Conservation (phyloP, 371 early-diverging fungal genomes). For the Catenaria anguillulae region DNA sequence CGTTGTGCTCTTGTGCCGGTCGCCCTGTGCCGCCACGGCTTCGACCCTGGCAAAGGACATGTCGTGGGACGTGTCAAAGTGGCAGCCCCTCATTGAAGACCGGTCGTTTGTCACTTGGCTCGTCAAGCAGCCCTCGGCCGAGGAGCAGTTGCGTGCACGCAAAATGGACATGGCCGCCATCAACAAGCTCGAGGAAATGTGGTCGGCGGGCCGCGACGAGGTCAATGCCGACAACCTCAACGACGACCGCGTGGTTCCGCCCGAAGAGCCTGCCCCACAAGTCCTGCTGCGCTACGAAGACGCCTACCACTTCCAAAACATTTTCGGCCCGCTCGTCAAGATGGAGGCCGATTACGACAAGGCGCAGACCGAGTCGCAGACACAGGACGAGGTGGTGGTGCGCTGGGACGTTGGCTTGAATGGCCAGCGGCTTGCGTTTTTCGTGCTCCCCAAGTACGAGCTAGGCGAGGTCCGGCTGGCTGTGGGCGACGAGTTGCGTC, state of each 20-base stretch:
- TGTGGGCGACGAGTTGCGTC: slow-evolving; percentile 86
- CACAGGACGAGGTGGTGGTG: slow-evolving; percentile 86
- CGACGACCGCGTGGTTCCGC: slow-evolving; percentile 42
- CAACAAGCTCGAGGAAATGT: slow-evolving; percentile 73
- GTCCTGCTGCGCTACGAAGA: slow-evolving; percentile 82
- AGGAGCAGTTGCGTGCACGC: slow-evolving; percentile 71
- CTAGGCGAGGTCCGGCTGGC: slow-evolving; percentile 85
- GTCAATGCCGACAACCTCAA: slow-evolving; percentile 70
- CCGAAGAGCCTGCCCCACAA: slow-evolving; percentile 23
- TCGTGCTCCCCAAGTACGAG: slow-evolving; percentile 79
- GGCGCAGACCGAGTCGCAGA: slow-evolving; percentile 87
- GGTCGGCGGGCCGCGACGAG: slow-evolving; percentile 57
- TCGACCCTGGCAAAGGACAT: slow-evolving; percentile 71
- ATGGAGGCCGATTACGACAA: slow-evolving; percentile 95
- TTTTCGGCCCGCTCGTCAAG: slow-evolving; percentile 87
- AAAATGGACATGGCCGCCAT: slow-evolving; percentile 74
- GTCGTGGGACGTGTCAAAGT: slow-evolving; percentile 90
- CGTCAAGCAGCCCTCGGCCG: slow-evolving; percentile 75
- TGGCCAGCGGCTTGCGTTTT: slow-evolving; percentile 83
- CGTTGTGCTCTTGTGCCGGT: slow-evolving; percentile 88
- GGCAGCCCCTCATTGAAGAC: slow-evolving; percentile 93
- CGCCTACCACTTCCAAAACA: slow-evolving; percentile 92
- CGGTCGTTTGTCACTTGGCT: slow-evolving; percentile 87
- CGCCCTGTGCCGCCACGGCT: slow-evolving; percentile 82
- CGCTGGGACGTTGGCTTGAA: slow-evolving; percentile 95